Evolutionary conservation across 371 early-diverging fungal genomes (phyloP), one percentile per base, ranked within the genome.

Genomic region (Entomophthora muscae): DNA sequence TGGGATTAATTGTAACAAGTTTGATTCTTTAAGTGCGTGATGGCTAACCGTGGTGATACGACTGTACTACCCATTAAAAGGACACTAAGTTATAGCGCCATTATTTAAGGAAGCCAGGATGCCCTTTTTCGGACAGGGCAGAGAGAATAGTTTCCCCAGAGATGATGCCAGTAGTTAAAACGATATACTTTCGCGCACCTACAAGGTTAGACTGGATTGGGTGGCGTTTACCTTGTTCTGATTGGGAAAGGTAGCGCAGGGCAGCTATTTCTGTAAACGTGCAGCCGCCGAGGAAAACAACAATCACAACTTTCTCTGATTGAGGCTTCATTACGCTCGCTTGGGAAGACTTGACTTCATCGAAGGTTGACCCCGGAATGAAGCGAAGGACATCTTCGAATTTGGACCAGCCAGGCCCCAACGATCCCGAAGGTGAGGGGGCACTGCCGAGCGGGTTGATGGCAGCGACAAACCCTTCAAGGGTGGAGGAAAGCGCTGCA

Each of bases 261-360:
- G 94, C 91, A 5, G 92, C 78, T 13, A 94, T 82, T 69, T 96
- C 96, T 7, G 95, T 86, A 59, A 76, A 86, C 1, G 95, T 94
- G 69, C 93, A 92, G n/a, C 96, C 96, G 42, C 95, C 96, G n/a
- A 96, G 73, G 70, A 92, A 94, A 63, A 94, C 83, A 2, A 95
- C 83, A 55, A 95, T 71, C 0, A 92, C 90, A 3, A 81, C 28
- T 80, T 80, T 60, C n/a, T n/a, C n/a, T 29, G 29, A 31, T 2
- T 24, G 26, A 23, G 32, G 24, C 17, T 57, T 58, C 54, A 17
- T 21, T 22, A 17, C n/a, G 42, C 27, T n/a, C 24, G 52, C 3
- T 5, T 12, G 23, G 17, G 22, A 27, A 12, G 23, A 3, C 32
- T 22, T 2, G 32, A 12, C 21, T 57, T 42, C 76, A 63, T 93